phyloP scores from a whole-genome alignment of 1,139 yeast genomes.

The Candida dubliniensis region DNA sequence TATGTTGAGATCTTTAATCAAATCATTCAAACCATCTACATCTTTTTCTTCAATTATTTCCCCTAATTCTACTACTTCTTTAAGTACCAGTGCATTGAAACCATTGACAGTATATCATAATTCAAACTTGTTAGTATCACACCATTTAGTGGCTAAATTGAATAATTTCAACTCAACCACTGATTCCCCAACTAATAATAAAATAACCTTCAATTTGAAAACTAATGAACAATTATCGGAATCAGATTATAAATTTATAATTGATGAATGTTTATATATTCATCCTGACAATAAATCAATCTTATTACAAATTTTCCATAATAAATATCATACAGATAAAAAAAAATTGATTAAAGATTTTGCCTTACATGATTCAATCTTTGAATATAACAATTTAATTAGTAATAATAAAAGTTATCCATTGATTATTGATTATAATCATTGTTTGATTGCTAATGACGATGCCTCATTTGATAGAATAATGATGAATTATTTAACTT shows the following conservation, averaged over 20 bases:
- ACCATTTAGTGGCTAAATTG: conserved; percentile 26
- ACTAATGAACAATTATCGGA: conserved; percentile 26
- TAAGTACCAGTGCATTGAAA: conserved; percentile 5
- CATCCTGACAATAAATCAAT: conserved; percentile 45
- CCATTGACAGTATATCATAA: conserved; percentile 36
- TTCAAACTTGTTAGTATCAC: conserved; percentile 26
- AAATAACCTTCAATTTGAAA: conserved; percentile 28
- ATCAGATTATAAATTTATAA: conserved; percentile 35
- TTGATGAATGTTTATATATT: conserved; percentile 37
- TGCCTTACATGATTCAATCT: conserved; percentile 13
- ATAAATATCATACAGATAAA: conserved; percentile 6
- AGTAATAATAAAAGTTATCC: conserved; percentile 19
- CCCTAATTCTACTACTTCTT: neutral
- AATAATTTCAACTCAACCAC: conserved; percentile 3
- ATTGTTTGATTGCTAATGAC: conserved; percentile 52
- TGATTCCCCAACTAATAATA: conserved; percentile 8
- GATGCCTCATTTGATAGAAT: conserved; percentile 43
- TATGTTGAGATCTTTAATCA: conserved; percentile 1
- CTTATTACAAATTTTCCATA: conserved; percentile 26
- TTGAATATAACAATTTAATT: conserved; percentile 14
- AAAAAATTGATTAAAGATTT: conserved; percentile 15
- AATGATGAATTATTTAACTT: conserved; percentile 41
- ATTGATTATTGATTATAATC: conserved; percentile 61
- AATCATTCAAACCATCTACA: neutral
- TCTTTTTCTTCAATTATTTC: neutral